Evolutionary conservation across 2,329 filamentous ascomycete species (phyloP), one percentile per base, ranked within the genome.

Genomic region (Fusarium subtropicale): DNA sequence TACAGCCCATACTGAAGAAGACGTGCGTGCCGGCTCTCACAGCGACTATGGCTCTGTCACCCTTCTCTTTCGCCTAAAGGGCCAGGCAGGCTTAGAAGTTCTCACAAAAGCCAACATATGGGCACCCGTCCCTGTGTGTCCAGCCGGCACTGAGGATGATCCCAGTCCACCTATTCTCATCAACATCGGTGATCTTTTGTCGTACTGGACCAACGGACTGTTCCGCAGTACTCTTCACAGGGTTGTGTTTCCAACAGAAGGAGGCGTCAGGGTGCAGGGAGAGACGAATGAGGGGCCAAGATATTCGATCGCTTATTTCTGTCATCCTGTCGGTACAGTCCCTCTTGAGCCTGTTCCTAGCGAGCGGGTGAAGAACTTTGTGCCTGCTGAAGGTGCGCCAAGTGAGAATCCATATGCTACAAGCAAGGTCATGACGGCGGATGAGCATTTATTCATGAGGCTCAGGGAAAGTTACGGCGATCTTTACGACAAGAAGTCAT

Each of bases 161-260:
- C 82, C 82, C 11, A 86, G 83, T 41, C 90, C 88, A n/a, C 94
- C 91, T 2, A 93, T 94, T 84, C 79, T 97, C 84, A 78, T 98
- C 89, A 81, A 96, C 83, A 87, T 94, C 80, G 81, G 91, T 79
- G 82, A 90, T 77, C 75, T 91, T 76, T 81, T 91, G 64, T 91
- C 89, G 34, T 96, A 97, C 78, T 98, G 95, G 95, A 98, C 96
- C 1, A 91, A 92, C 69, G 94, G 94, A 0, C 80, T 97, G 47
- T 85, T 98, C 67, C 91, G 93, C 73, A 94, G 91, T 72, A 97
- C 95, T 1, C 88, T 97, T 8, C 96, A 98, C 77, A 85, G 95
- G 13, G 96, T 98, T 31, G 89, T 95, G 0, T 96, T 97, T 69
- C 81, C 84, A 0, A 60, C 70, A 0, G 73, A 68, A 9, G 74